Evolutionary conservation across 768 basidiomycete species (phyloP).

Genomic region (Mycena olivaceomarginata): DNA sequence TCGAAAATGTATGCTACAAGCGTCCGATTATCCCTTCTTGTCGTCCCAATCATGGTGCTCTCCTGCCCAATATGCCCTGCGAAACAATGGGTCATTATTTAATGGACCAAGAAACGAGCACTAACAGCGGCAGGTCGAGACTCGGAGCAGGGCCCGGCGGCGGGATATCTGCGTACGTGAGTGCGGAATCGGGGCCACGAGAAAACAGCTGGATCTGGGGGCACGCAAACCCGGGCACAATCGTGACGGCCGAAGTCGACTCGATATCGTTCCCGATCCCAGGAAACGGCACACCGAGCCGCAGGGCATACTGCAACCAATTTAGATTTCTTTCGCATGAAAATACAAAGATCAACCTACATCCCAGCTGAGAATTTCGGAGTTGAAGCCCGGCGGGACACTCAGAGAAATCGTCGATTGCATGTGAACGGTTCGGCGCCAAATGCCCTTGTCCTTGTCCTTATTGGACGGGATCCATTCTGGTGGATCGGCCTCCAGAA

Average conservation of each 20-base stretch:
- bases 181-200: background rate
- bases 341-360: background rate
- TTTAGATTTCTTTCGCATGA: background rate
- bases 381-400: conserved; percentile 17
- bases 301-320: conserved; percentile 25
- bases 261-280: conserved; percentile 35
- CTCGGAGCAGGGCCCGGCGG: conserved; percentile 16
- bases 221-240: conserved; percentile 34
- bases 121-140: conserved; percentile 28
- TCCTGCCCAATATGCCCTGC: conserved; percentile 29
- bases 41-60: conserved; percentile 31
- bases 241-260: conserved; percentile 19
- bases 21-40: background rate
- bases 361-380: conserved; percentile 27
- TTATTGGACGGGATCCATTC: conserved; percentile 19
- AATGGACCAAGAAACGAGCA: background rate
- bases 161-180: conserved; percentile 22
- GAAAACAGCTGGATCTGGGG: conserved; percentile 8
- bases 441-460: conserved; percentile 28
- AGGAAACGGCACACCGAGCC: conserved; percentile 20
- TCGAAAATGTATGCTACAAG: background rate
- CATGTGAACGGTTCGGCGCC: conserved; percentile 35
- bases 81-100: background rate
- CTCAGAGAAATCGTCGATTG: conserved; percentile 16
- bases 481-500: conserved; percentile 19